A percentile compares a stretch with the other conserved stretches of the same genome.
Conservation (phyloP, 768 basidiomycete genomes). For the Suillus paluster region DNA sequence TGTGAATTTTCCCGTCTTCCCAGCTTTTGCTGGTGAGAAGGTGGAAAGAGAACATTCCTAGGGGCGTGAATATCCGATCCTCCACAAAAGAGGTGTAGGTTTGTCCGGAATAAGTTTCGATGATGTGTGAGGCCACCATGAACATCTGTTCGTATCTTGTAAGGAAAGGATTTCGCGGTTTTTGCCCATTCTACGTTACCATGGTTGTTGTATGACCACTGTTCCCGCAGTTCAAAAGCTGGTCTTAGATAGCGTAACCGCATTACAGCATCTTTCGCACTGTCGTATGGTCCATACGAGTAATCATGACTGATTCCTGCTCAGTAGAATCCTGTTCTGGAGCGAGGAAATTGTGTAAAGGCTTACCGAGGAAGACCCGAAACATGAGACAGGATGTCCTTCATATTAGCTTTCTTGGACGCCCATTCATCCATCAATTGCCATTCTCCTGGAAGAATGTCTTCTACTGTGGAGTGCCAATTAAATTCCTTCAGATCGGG, state of each 20-base stretch:
- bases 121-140: slow-evolving; percentile 36
- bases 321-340: background rate
- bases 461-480: slow-evolving; percentile 42
- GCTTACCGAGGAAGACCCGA: slow-evolving; percentile 43
- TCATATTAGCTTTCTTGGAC: slow-evolving; percentile 37
- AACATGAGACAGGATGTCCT: slow-evolving; percentile 45
- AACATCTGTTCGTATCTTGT: slow-evolving; percentile 40
- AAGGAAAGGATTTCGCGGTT: background rate
- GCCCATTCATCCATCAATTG: slow-evolving; percentile 46
- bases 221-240: slow-evolving; percentile 40
- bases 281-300: slow-evolving; percentile 34
- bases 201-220: slow-evolving; percentile 45
- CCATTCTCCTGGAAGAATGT: slow-evolving; percentile 46
- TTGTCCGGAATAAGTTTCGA: slow-evolving; percentile 37
- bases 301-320: slow-evolving; percentile 36
- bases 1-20: slow-evolving; percentile 33
- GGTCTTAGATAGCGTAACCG: slow-evolving; percentile 36
- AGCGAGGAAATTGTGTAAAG: background rate
- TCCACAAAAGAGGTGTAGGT: slow-evolving; percentile 45
- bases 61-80: slow-evolving; percentile 44
- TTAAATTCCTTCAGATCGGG: slow-evolving; percentile 29
- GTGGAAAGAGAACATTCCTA: slow-evolving; percentile 48
- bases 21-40: slow-evolving; percentile 39
- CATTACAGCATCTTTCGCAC: slow-evolving; percentile 22
- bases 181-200: slow-evolving; percentile 20